Conservation (phyloP, 306 rosid genomes). For the Gynostemma pentaphyllum region DNA sequence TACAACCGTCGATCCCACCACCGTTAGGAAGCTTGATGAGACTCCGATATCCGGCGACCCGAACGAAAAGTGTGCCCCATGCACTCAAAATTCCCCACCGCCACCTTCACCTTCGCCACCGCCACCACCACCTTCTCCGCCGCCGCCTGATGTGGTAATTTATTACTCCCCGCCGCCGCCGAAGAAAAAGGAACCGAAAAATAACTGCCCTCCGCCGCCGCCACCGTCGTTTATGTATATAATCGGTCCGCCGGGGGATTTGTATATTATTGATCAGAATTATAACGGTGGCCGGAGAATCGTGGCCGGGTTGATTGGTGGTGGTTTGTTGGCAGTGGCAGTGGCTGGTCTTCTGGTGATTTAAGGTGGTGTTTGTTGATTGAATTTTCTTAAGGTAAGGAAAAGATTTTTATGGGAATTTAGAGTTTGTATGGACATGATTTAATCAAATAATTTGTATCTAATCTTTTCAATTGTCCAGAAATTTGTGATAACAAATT, state of each 20-base stretch:
- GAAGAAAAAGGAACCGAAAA: neutral
- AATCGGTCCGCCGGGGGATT: conserved; percentile 8
- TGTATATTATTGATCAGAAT: neutral
- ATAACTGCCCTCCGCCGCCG: neutral
- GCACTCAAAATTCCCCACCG: neutral
- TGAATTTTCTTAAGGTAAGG: conserved; percentile 2
- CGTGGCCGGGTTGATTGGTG: neutral
- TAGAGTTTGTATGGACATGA: neutral
- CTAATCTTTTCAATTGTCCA: neutral
- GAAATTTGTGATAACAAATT: neutral
- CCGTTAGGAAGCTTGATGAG: neutral
- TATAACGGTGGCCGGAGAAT: neutral
- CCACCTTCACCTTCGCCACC: neutral
- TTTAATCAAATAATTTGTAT: neutral
- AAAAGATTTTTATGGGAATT: neutral
- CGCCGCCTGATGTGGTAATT: neutral
- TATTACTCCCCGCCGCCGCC: conserved; percentile 10
- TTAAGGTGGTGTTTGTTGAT: neutral
- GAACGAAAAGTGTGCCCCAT: conserved; percentile 1
- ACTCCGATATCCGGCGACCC: neutral
- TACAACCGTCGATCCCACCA: neutral
- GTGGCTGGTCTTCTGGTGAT: neutral
- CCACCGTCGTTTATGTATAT: neutral
- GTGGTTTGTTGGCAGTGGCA: neutral
- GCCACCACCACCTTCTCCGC: conserved; percentile 5